phyloP scores from a whole-genome alignment of 2,329 filamentous ascomycete species.

The Paradendryphiella salina region DNA sequence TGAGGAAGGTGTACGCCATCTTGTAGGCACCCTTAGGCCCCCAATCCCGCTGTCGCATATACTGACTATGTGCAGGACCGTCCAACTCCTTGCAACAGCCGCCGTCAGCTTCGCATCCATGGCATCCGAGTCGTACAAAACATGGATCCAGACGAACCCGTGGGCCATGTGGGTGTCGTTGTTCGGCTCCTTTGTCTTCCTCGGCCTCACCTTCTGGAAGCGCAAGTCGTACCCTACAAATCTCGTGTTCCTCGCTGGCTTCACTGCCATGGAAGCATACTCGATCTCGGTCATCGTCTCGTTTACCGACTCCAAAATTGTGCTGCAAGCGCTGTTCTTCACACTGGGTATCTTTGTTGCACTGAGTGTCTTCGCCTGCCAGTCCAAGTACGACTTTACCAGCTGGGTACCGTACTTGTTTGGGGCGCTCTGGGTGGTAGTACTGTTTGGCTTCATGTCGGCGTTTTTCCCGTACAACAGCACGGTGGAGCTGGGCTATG shows the following conservation, averaged over 20 bases:
- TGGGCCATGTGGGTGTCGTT: slow-evolving; percentile 88
- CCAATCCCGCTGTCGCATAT: neutral
- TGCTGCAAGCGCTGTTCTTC: slow-evolving; percentile 86
- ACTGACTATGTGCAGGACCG: slow-evolving; percentile 59
- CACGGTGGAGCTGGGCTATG: slow-evolving; percentile 83
- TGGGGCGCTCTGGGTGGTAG: slow-evolving; percentile 82
- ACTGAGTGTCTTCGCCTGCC: slow-evolving; percentile 82
- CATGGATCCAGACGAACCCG: slow-evolving; percentile 82
- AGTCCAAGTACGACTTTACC: slow-evolving; percentile 98
- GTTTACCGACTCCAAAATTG: slow-evolving; percentile 81
- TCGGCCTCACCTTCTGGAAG: slow-evolving; percentile 48
- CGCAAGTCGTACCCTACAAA: slow-evolving; percentile 82
- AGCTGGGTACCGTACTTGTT: slow-evolving; percentile 96
- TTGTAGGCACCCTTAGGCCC: slow-evolving; percentile 56
- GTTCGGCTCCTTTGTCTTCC: slow-evolving; percentile 43
- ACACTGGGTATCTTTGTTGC: slow-evolving; percentile 70
- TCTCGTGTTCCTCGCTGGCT: slow-evolving; percentile 85
- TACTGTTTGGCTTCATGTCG: slow-evolving; percentile 91
- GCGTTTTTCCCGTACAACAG: slow-evolving; percentile 84
- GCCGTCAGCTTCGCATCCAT: slow-evolving; percentile 82
- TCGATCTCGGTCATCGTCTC: slow-evolving; percentile 89
- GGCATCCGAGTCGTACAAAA: slow-evolving; percentile 75
- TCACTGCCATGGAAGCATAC: slow-evolving; percentile 93
- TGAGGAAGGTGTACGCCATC: slow-evolving; percentile 97
- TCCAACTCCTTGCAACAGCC: slow-evolving; percentile 84